A percentile compares a stretch with the other conserved stretches of the same genome.
These are phyloP conservation scores for Asterophora lycoperdoides DNA, from an alignment of 768 basidiomycete species.

Conservation along the genomic window DNA sequence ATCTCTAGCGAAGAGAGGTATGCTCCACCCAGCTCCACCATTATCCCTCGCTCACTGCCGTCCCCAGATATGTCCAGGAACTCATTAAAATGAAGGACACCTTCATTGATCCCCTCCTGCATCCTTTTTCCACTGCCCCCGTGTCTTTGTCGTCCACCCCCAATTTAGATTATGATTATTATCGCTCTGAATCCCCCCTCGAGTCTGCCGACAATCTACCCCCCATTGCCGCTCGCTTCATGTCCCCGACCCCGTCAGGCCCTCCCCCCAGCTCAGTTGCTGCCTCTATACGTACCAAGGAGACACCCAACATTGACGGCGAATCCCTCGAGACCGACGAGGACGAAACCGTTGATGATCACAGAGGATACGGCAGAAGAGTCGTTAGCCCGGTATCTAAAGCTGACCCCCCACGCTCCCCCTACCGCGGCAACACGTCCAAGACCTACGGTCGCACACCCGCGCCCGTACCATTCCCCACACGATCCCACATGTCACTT, in stretches of 20 bases:
- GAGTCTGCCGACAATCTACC: conserved; percentile 75
- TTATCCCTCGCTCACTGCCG: conserved; percentile 10
- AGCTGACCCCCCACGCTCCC: conserved; percentile 71
- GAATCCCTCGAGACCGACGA: conserved; percentile 71
- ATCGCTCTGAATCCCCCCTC: conserved; percentile 60
- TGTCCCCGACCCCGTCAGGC: conserved; percentile 61
- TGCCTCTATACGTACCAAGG: conserved; percentile 44
- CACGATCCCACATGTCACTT: conserved; percentile 74
- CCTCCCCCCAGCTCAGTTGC: conserved; percentile 25
- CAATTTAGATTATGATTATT: conserved; percentile 66
- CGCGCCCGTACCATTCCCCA: conserved; percentile 68
- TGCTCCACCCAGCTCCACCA: conserved; percentile 17
- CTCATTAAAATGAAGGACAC: conserved; percentile 90
- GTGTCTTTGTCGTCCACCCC: conserved; percentile 46
- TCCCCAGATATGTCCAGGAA: conserved; percentile 82
- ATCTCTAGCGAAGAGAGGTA: conserved; percentile 94
- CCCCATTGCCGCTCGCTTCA: conserved; percentile 90
- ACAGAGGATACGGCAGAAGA: conserved; percentile 34
- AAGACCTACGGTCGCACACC: conserved; percentile 36
- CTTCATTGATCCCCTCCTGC: conserved; percentile 85
- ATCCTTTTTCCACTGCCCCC: conserved; percentile 62
- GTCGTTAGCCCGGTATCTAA: conserved; percentile 35
- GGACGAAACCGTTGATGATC: conserved; percentile 59
- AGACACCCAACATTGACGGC: conserved; percentile 63
- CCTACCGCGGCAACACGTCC: conserved; percentile 54